Evolutionary conservation across 345 rosid species (phyloP).

Genomic region (Eutrema heterophyllum): DNA sequence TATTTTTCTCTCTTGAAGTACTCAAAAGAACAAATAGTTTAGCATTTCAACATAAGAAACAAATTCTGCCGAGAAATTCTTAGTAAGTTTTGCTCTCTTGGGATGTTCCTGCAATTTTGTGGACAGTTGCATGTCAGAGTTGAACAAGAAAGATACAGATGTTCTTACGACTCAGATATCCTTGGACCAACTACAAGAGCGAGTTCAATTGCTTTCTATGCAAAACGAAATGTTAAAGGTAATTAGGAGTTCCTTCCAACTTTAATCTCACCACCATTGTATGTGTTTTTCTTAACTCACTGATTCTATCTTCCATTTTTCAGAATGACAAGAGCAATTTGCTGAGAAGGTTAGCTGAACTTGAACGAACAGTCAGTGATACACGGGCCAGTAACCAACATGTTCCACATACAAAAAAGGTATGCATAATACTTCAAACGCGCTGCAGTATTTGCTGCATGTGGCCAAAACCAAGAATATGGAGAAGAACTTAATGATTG

Average conservation of each 20-base stretch:
- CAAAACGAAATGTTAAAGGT: conserved; percentile 89
- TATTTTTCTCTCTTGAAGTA: neutral
- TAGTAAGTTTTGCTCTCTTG: neutral
- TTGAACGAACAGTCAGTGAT: conserved; percentile 55
- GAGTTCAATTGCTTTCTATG: conserved; percentile 70
- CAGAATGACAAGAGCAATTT: conserved; percentile 82
- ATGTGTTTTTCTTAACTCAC: neutral
- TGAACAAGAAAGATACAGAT: conserved; percentile 59
- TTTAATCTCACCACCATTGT: neutral
- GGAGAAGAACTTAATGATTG: neutral
- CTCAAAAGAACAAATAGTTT: neutral
- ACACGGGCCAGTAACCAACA: conserved; percentile 38
- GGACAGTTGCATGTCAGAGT: conserved; percentile 56
- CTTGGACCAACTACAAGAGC: conserved; percentile 69
- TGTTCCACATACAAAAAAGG: conserved; percentile 34
- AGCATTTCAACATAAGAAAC: neutral
- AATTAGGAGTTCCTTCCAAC: conserved; percentile 6
- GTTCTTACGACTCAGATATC: conserved; percentile 51
- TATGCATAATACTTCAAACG: conserved; percentile 1
- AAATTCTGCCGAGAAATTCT: neutral
- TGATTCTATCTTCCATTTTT: neutral
- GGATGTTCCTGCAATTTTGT: neutral
- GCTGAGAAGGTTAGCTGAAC: conserved; percentile 56
- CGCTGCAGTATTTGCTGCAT: neutral
- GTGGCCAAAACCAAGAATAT: neutral